These are phyloP conservation scores for Fraxinus americana DNA, from an alignment of 257 asterid genomes.

Conservation along the genomic window DNA sequence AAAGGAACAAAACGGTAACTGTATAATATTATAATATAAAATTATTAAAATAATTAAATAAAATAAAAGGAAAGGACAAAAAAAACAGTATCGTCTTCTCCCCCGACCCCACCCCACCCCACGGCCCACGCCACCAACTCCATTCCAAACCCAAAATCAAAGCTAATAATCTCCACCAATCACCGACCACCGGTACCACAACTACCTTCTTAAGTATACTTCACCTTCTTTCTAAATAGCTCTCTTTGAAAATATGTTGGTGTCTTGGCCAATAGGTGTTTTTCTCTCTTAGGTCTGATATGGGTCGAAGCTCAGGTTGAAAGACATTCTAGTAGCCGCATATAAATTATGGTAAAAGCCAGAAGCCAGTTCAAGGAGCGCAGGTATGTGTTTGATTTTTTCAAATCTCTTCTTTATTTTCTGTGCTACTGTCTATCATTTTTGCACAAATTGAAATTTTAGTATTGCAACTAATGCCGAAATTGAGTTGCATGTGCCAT, in stretches of 20 bases:
- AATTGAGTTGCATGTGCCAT: constrained; percentile 15
- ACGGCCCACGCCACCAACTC: too few relatives aligned
- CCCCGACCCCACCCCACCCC: too few relatives aligned
- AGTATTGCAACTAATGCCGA: constrained; percentile 59
- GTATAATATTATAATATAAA: too few relatives aligned
- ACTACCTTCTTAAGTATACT: too few relatives aligned
- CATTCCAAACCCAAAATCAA: too few relatives aligned
- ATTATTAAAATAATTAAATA: too few relatives aligned
- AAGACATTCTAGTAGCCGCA: constrained; percentile 52
- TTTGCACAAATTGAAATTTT: constrained; percentile 12
- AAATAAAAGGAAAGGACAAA: too few relatives aligned
- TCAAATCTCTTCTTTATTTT: background rate
- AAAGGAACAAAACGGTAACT: too few relatives aligned
- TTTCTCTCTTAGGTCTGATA: constrained; percentile 41
- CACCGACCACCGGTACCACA: too few relatives aligned
- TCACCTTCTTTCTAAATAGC: too few relatives aligned
- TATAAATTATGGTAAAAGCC: constrained; percentile 53
- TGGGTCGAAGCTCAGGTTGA: constrained; percentile 67
- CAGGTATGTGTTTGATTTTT: constrained; percentile 32
- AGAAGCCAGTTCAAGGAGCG: constrained; percentile 65
- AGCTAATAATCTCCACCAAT: too few relatives aligned
- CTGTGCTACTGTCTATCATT: background rate
- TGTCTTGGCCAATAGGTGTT: background rate
- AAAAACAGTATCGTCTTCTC: too few relatives aligned
- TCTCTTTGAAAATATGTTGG: background rate